Conservation (phyloP, 176 grass and related monocot species). For the Chloris gayana region DNA sequence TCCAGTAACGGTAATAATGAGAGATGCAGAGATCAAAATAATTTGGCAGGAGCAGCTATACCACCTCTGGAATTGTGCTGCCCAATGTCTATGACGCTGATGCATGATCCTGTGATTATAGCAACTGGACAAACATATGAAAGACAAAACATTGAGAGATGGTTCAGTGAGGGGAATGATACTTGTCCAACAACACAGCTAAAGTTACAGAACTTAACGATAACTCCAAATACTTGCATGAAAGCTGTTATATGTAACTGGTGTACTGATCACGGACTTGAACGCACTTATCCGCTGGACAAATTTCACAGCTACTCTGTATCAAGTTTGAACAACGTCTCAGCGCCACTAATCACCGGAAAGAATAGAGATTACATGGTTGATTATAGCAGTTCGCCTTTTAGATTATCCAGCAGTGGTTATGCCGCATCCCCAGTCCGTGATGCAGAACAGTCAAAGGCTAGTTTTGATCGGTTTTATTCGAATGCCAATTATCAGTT, state of each 20-base stretch:
- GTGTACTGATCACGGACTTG: slow-evolving; percentile 52
- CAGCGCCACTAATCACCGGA: slow-evolving; percentile 69
- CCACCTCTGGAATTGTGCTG: slow-evolving; percentile 83
- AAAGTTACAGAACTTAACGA: slow-evolving; percentile 72
- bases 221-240: slow-evolving; percentile 85
- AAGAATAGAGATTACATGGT: slow-evolving; percentile 55
- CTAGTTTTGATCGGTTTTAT: slow-evolving; percentile 47
- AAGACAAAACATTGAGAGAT: slow-evolving; percentile 82
- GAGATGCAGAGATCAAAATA: slow-evolving; percentile 32
- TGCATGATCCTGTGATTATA: slow-evolving; percentile 95
- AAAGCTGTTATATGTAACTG: slow-evolving; percentile 77
- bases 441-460: slow-evolving; percentile 52
- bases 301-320: slow-evolving; percentile 68
- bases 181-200: slow-evolving; percentile 77
- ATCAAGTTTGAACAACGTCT: slow-evolving; percentile 85
- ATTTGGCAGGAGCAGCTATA: slow-evolving; percentile 36
- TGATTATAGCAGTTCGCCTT: slow-evolving; percentile 62
- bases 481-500: slow-evolving; percentile 78
- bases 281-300: slow-evolving; percentile 46
- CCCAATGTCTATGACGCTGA: slow-evolving; percentile 83
- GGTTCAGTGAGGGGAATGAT: slow-evolving; percentile 82
- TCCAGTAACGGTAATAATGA: not conserved
- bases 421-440: slow-evolving; percentile 51
- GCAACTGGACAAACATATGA: slow-evolving; percentile 92
- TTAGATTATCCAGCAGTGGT: slow-evolving; percentile 61